Conservation (phyloP, 768 basidiomycete genomes). For the Gloeostereum incarnatum region DNA sequence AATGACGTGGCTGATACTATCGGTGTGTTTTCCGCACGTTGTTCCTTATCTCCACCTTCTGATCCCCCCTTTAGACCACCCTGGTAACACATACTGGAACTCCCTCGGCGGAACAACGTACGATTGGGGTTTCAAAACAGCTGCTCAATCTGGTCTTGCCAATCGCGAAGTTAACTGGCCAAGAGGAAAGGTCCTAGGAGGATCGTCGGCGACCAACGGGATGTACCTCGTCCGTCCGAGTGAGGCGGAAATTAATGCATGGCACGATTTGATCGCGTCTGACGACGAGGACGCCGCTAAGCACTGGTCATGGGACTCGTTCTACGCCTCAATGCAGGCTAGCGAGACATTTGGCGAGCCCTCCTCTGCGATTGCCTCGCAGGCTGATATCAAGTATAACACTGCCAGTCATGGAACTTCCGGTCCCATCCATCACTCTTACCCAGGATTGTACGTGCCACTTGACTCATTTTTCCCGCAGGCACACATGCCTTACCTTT, state of each 20-base stretch:
- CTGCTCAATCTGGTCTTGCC: background rate
- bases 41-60: background rate
- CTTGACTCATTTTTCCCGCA: background rate
- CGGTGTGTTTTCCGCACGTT: background rate
- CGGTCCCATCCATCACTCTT: conserved; percentile 34
- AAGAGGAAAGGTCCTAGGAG: conserved; percentile 43
- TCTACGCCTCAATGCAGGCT: conserved; percentile 36
- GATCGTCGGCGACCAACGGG: conserved; percentile 44
- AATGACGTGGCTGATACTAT: background rate
- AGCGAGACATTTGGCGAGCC: conserved; percentile 52
- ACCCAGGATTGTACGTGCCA: conserved; percentile 40
- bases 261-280: conserved; percentile 30
- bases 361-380: conserved; percentile 21
- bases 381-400: conserved; percentile 36
- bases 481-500: background rate
- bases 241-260: conserved; percentile 34
- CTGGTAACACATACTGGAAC: background rate
- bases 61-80: background rate
- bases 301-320: conserved; percentile 36
- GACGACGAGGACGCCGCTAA: conserved; percentile 18
- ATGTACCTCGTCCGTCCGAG: conserved; percentile 47
- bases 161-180: conserved; percentile 20
- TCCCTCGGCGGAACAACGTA: background rate
- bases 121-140: background rate
- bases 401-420: conserved; percentile 35